phyloP scores from a whole-genome alignment of 192 early-diverging fungal species.

The Coemansia sp. region DNA sequence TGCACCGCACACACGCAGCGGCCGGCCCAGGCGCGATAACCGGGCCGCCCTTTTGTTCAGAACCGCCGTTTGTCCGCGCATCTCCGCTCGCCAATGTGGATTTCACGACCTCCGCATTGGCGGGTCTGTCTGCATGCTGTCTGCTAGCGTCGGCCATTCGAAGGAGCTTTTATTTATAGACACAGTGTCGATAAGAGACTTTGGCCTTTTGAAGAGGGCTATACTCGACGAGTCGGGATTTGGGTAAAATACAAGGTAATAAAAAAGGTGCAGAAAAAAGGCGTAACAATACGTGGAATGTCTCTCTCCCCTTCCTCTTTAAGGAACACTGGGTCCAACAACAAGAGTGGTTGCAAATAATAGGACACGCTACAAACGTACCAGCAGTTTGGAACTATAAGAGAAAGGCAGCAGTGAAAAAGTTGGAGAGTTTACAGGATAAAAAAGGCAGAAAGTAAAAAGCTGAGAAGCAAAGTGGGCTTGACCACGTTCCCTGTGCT shows the following conservation, averaged over 20 bases:
- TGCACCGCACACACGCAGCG: conserved; percentile 67
- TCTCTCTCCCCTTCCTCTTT: background rate
- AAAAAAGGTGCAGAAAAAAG: background rate
- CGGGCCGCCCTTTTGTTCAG: conserved; percentile 16
- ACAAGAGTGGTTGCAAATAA: conserved; percentile 2
- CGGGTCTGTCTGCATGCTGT: conserved; percentile 11
- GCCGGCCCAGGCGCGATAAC: conserved; percentile 31
- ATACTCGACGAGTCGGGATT: too few relatives aligned
- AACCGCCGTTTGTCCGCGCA: conserved; percentile 8
- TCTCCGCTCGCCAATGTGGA: background rate
- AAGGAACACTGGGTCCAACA: background rate
- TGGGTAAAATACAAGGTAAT: conserved; percentile 6
- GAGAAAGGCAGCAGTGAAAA: background rate
- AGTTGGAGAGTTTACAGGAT: background rate
- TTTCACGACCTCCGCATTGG: background rate
- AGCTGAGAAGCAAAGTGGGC: background rate
- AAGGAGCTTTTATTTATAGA: conserved; percentile 4
- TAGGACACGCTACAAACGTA: background rate
- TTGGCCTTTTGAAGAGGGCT: background rate
- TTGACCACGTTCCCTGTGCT: background rate
- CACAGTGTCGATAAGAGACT: background rate
- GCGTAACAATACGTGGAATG: background rate
- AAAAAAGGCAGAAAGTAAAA: background rate
- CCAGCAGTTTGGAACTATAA: conserved; percentile 2
- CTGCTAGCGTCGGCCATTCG: conserved; percentile 28